These are phyloP conservation scores for Phaffomyces antillensis DNA, from an alignment of 805 yeast species.

Conservation along the genomic window DNA sequence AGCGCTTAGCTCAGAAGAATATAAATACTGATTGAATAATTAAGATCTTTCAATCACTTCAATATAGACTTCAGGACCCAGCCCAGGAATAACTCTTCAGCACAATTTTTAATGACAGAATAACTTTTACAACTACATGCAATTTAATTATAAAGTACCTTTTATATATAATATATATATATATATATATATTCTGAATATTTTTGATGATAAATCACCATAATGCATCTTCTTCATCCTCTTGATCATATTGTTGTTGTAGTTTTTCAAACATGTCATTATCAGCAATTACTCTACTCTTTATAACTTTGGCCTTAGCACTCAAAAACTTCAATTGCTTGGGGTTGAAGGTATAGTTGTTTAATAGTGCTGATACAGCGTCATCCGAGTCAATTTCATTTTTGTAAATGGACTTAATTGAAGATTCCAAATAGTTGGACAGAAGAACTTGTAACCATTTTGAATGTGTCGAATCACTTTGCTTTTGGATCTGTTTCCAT, in stretches of 20 bases:
- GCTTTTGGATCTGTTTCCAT: conserved; percentile 1
- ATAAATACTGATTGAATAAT: no score
- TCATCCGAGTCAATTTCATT: conserved; percentile 6
- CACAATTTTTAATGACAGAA: no score
- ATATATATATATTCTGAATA: no score
- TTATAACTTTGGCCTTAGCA: neutral
- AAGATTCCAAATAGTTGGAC: conserved; percentile 8
- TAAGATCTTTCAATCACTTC: no score
- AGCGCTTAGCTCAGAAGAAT: no score
- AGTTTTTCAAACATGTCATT: conserved; percentile 15
- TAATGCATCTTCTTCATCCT: conserved; percentile 25
- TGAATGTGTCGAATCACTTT: neutral
- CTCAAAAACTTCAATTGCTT: neutral
- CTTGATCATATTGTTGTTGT: conserved; percentile 24
- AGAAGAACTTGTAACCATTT: conserved; percentile 10
- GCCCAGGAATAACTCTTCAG: no score
- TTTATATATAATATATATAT: no score
- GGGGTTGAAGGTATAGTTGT: conserved; percentile 1
- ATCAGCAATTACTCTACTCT: conserved; percentile 3
- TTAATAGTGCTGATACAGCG: conserved; percentile 2
- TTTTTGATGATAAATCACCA: conserved; percentile 14
- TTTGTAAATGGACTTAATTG: conserved; percentile 5
- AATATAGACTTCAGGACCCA: no score
- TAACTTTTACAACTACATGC: no score
- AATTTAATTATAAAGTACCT: no score